Evolutionary conservation across 2,329 filamentous ascomycete species (phyloP), one percentile per base, ranked within the genome.

Genomic region (Fusarium liriodendri): DNA sequence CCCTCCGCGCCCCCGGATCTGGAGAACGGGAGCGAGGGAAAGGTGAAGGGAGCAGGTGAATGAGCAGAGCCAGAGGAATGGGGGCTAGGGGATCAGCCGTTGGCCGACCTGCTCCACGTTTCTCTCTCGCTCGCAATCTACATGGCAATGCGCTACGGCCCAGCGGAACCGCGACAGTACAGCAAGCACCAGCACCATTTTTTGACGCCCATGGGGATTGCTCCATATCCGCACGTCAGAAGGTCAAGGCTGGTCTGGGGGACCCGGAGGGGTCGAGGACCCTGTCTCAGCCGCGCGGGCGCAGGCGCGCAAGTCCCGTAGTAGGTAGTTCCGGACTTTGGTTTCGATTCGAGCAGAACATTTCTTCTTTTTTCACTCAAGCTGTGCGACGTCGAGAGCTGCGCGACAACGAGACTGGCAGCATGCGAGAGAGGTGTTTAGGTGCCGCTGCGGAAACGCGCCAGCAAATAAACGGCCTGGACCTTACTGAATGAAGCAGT

Each of bases 131-230:
- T 32, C 54, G 62, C 62, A 65, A 65, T 60, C 62, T 52, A 60
- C 22, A 42, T 60, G 52, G 67, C 61, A 67, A 42, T 69, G 61
- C 76, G 76, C 76, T 76, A 78, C 75, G 76, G 76, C 54, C 75
- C 70, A 78, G 71, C 76, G 76, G 76, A 78, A 67, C 72, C 71
- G 73, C 72, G 65, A 70, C 60, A 35, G 66, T 66, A 66, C 70
- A 62, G 42, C 22, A 52, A 52, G 47, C 47, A 52, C 47, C 47
- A n/a, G 62, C 35, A 37, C 35, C 35, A 37, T 71, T 58, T 52
- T 65, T 65, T 45, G 50, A 64, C 40, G 38, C 38, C 38, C 50
- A 66, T 62, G 40, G 50, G 27, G 58, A 71, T 60, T 57, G 62
- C 60, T 74, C 71, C 67, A 61, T 70, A 55, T 50, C 59, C 33